Evolutionary conservation across 306 rosid genomes (phyloP), one percentile per base, ranked within the genome.

Genomic region (Dryas octopetala): DNA sequence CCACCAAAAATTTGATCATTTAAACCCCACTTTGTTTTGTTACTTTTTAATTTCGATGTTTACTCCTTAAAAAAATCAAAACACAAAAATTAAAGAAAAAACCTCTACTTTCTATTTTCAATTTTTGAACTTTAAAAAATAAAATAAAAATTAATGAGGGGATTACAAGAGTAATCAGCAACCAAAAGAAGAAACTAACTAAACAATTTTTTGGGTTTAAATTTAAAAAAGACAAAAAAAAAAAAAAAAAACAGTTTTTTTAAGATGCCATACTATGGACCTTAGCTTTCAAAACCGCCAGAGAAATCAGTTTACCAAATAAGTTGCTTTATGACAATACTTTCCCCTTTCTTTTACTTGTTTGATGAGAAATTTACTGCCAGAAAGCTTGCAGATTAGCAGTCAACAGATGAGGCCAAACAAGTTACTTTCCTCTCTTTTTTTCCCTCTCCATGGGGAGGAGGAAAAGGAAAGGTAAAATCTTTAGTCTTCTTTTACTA

Each of bases 401-500:
- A 81, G 79, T 74, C 80, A 83, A 53, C 71, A 70, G 86, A 76
- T 60, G 79, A 75, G 71, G 74, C 71, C 83, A 67, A 67, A 74
- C 82, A 54, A 66, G 59, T 66, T 76, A 60, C 62, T 74, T 76
- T 72, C 41, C 66, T 60, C 45, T 68, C 53, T n/a, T 62, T 51
- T 43, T 13, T 69, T 40, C 78, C 55, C 47, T 13, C 72, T 40
- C 78, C 55, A 74, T 54, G 77, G 76, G 62, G 57, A 57, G 75
- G 79, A 77, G 78, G 73, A 75, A 68, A 83, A 74, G 84, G 80
- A 55, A 80, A 82, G 81, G 80, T 68, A 50, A 75, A 83, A 81
- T 66, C 53, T 58, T 28, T 76, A 66, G 67, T 68, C 88, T 17
- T 83, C 69, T 58, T 80, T 80, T 57, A 60, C 78, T 14, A 75